These are phyloP conservation scores for Crithidia bombi DNA, from an alignment of 208 protist species.

Conservation along the genomic window DNA sequence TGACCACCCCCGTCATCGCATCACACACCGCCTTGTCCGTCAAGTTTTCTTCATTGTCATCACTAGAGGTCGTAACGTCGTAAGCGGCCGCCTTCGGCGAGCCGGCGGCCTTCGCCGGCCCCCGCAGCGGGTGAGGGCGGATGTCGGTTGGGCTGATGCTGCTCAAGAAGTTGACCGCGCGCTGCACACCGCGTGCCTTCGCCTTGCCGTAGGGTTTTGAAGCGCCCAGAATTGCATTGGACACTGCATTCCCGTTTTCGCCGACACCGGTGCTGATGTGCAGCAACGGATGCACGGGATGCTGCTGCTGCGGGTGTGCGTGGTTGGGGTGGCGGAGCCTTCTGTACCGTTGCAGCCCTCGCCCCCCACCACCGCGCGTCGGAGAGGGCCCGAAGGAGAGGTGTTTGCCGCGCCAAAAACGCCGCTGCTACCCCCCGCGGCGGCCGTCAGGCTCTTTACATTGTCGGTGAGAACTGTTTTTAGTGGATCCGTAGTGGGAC, in stretches of 20 bases:
- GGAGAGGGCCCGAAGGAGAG: background rate
- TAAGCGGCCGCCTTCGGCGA: background rate
- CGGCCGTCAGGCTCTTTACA: background rate
- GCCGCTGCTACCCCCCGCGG: background rate
- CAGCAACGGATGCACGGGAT: background rate
- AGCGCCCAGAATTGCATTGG: background rate
- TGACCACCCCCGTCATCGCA: background rate
- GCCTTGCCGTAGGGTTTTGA: slow-evolving; percentile 1
- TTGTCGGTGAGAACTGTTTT: background rate
- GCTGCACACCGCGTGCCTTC: slow-evolving; percentile 20
- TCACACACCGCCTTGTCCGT: slow-evolving; percentile 7
- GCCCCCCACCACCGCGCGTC: background rate
- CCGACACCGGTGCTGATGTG: background rate
- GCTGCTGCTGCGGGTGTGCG: background rate
- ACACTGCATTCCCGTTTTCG: background rate
- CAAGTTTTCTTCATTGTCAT: slow-evolving; percentile 3
- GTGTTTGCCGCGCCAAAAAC: background rate
- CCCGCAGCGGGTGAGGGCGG: slow-evolving; percentile 24
- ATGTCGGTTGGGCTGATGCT: slow-evolving; percentile 31
- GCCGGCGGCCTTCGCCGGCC: background rate
- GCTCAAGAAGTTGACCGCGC: slow-evolving; percentile 22
- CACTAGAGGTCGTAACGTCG: background rate
- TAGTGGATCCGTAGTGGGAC: background rate
- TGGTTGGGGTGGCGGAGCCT: no score
- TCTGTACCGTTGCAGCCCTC: background rate